phyloP scores from a whole-genome alignment of 306 rosid genomes.

The Fragaria iinumae region DNA sequence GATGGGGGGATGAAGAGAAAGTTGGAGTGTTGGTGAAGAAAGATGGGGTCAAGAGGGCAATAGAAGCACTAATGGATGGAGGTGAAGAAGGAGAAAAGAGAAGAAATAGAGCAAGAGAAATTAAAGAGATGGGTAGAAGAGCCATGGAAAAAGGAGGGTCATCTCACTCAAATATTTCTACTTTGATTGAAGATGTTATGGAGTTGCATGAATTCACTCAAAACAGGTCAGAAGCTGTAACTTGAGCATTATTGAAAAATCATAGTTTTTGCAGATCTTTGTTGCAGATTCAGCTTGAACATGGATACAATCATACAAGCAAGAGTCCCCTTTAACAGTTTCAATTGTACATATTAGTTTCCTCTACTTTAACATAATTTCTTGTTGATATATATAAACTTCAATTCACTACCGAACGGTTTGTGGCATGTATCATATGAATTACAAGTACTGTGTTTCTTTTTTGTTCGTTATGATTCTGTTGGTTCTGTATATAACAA shows the following conservation, averaged over 20 bases:
- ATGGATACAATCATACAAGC: background rate
- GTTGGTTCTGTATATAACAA: background rate
- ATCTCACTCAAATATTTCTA: slow-evolving; percentile 45
- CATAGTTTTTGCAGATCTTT: background rate
- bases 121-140: slow-evolving; percentile 45
- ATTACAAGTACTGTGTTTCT: background rate
- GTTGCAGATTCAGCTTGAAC: slow-evolving; percentile 1
- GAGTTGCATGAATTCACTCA: background rate
- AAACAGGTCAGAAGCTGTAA: background rate
- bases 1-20: slow-evolving; percentile 75
- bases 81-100: slow-evolving; percentile 50
- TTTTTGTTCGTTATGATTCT: background rate
- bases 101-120: slow-evolving; percentile 45
- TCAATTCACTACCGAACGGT: background rate
- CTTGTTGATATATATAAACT: background rate
- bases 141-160: slow-evolving; percentile 56
- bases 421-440: background rate
- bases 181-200: slow-evolving; percentile 46
- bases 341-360: background rate
- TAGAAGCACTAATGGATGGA: slow-evolving; percentile 48
- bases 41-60: slow-evolving; percentile 40
- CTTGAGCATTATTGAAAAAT: background rate
- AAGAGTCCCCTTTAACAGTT: background rate
- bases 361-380: background rate
- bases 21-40: slow-evolving; percentile 55